phyloP scores from a whole-genome alignment of 768 basidiomycete genomes.

The Naganishia friedmannii region DNA sequence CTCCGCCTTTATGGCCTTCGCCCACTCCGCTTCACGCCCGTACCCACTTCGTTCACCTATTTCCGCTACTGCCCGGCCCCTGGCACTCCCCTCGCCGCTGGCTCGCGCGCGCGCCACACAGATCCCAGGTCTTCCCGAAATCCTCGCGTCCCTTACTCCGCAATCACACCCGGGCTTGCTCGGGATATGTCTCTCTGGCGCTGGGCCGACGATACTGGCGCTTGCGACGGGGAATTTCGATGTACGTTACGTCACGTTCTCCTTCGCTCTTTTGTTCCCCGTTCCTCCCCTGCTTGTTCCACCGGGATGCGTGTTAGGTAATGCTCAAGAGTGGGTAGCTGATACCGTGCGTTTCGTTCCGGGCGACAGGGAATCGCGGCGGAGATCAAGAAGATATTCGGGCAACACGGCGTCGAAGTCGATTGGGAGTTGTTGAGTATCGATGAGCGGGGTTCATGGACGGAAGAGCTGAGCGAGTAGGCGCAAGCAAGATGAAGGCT shows the following conservation, averaged over 20 bases:
- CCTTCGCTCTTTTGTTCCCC: background rate
- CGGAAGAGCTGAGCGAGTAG: slow-evolving; percentile 42
- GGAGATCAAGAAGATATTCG: slow-evolving; percentile 73
- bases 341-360: too few species aligned
- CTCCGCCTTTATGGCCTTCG: too few species aligned
- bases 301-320: too few species aligned
- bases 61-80: too few species aligned
- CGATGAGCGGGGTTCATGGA: slow-evolving; percentile 53
- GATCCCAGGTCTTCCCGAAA: slow-evolving; percentile 94
- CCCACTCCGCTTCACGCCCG: too few species aligned
- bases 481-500: too few species aligned
- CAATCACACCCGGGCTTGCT: slow-evolving; percentile 86
- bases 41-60: too few species aligned
- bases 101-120: slow-evolving; percentile 50
- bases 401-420: slow-evolving; percentile 68
- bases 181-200: slow-evolving; percentile 95
- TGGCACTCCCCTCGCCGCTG: background rate
- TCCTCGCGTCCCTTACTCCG: slow-evolving; percentile 84
- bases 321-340: too few species aligned
- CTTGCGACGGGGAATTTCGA: slow-evolving; percentile 83
- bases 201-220: slow-evolving; percentile 94
- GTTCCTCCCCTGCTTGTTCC: background rate
- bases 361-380: slow-evolving; percentile 66
- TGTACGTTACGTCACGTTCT: too few species aligned
- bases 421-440: slow-evolving; percentile 86